Percentiles rank a stretch among this genome's conserved stretches.
Evolutionary conservation across 2,329 filamentous ascomycete genomes (phyloP).

Genomic region (Fusarium concolor): DNA sequence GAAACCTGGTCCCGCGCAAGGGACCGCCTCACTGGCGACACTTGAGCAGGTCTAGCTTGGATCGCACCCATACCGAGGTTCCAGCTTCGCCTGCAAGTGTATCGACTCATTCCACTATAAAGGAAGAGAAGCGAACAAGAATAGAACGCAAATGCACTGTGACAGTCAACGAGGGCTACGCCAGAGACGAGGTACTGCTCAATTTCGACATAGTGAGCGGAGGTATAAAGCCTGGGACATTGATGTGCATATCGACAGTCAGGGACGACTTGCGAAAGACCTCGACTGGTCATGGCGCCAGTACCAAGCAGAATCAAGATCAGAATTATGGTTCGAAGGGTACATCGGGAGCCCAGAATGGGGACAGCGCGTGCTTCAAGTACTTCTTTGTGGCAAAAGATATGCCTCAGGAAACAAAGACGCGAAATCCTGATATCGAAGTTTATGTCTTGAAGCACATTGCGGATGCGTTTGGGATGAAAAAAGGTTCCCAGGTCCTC

Average conservation of each 20-base stretch:
- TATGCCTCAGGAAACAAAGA: conserved; percentile 74
- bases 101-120: conserved; percentile 63
- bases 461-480: conserved; percentile 83
- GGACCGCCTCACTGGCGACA: conserved; percentile 64
- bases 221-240: conserved; percentile 71
- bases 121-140: conserved; percentile 50
- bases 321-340: conserved; percentile 42
- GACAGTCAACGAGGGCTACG: conserved; percentile 77
- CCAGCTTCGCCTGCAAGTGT: conserved; percentile 61
- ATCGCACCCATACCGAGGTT: conserved; percentile 55
- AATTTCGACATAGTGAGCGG: conserved; percentile 77
- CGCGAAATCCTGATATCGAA: conserved; percentile 72
- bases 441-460: conserved; percentile 81
- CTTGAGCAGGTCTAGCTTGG: conserved; percentile 60
- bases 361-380: conserved; percentile 51
- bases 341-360: conserved; percentile 36
- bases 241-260: conserved; percentile 78
- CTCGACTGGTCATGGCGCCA: conserved; percentile 45
- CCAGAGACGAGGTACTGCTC: conserved; percentile 81
- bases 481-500: conserved; percentile 77
- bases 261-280: conserved; percentile 61
- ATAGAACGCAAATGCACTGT: conserved; percentile 64
- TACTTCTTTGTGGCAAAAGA: conserved; percentile 81
- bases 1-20: conserved; percentile 54
- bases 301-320: conserved; percentile 50